Conservation (phyloP, 2,329 filamentous ascomycete species). For the Aspergillus intermedius region DNA sequence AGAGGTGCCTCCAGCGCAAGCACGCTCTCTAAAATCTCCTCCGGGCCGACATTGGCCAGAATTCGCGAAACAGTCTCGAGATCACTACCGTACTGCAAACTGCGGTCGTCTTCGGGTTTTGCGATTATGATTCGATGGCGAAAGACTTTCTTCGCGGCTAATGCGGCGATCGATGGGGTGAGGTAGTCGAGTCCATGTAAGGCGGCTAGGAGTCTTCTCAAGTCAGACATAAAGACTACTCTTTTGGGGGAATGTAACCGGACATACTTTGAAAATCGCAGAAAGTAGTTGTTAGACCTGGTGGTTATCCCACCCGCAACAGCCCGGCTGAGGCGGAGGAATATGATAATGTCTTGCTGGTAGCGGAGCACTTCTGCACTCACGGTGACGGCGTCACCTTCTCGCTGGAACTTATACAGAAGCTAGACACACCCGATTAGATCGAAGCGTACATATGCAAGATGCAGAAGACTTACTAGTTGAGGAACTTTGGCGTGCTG, state of each 20-base stretch:
- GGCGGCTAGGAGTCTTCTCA: constrained; percentile 55
- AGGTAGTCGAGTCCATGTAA: constrained; percentile 75
- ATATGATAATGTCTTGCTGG: constrained; percentile 78
- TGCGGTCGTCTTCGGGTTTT: constrained; percentile 66
- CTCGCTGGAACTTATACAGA: constrained; percentile 55
- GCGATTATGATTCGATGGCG: constrained; percentile 73
- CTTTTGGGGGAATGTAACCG: not conserved
- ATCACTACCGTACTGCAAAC: constrained; percentile 88
- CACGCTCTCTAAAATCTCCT: constrained; percentile 54
- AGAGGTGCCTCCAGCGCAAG: constrained; percentile 53
- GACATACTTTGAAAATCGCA: constrained; percentile 55
- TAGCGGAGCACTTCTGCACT: constrained; percentile 77
- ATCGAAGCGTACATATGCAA: not conserved
- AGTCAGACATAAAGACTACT: not conserved
- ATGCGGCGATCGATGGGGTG: constrained; percentile 72
- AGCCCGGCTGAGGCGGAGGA: constrained; percentile 80
- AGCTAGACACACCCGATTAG: constrained; percentile 13
- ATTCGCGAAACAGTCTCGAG: constrained; percentile 60
- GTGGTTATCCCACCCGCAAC: constrained; percentile 73
- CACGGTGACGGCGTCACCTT: constrained; percentile 54
- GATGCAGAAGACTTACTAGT: constrained; percentile 12
- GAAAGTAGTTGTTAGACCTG: constrained; percentile 69
- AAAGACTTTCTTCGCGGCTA: constrained; percentile 83
- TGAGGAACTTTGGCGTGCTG: constrained; percentile 15
- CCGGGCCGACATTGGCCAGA: constrained; percentile 53